Evolutionary conservation across 2,329 filamentous ascomycete species (phyloP).

Genomic region (Xylaria sp.): DNA sequence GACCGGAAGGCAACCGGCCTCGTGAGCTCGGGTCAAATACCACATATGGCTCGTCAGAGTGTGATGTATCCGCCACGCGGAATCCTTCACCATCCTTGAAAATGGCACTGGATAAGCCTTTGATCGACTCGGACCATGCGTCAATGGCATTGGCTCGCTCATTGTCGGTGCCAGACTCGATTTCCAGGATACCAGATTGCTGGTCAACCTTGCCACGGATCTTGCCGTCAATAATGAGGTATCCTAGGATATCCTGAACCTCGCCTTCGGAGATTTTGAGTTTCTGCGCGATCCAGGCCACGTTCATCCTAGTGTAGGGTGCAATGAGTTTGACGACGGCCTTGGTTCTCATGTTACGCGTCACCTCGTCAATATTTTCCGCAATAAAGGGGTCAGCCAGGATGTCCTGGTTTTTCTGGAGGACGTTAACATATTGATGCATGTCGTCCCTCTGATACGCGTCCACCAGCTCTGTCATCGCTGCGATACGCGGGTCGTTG

Average conservation of each 20-base stretch:
- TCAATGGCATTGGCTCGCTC: conserved; percentile 76
- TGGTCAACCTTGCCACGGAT: conserved; percentile 90
- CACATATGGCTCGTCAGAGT: conserved; percentile 29
- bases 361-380: conserved; percentile 99
- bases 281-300: conserved; percentile 85
- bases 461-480: conserved; percentile 96
- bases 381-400: conserved; percentile 94
- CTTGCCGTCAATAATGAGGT: conserved; percentile 88
- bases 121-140: conserved; percentile 74
- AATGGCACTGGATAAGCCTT: conserved; percentile 70
- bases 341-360: conserved; percentile 96
- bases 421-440: conserved; percentile 84
- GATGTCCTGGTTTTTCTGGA: conserved; percentile 87
- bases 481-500: conserved; percentile 90
- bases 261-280: conserved; percentile 89
- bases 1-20: neutral
- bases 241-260: conserved; percentile 94
- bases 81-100: conserved; percentile 67
- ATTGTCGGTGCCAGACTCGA: conserved; percentile 74
- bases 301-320: conserved; percentile 90
- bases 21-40: conserved; percentile 3
- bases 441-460: conserved; percentile 97
- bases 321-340: conserved; percentile 91
- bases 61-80: conserved; percentile 28
- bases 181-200: conserved; percentile 80